A percentile compares a stretch with the other conserved stretches of the same genome.
These are phyloP conservation scores for Tricholoma furcatifolium DNA, from an alignment of 768 basidiomycete genomes.

Conservation along the genomic window DNA sequence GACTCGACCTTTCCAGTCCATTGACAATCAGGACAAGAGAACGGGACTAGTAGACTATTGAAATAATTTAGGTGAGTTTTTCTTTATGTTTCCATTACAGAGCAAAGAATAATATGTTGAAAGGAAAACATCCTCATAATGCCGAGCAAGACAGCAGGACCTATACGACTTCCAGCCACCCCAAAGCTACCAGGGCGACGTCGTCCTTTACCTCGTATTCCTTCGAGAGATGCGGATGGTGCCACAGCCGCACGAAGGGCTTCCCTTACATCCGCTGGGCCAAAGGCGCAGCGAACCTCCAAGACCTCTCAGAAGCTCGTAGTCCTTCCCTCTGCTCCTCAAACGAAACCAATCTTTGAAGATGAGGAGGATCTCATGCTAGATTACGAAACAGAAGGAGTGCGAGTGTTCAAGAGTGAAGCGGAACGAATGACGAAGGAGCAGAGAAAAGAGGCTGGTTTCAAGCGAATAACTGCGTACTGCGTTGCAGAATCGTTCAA, in stretches of 20 bases:
- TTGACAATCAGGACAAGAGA: too few relatives aligned
- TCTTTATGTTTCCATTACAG: background rate
- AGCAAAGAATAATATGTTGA: background rate
- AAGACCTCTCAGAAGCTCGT: conserved; percentile 93
- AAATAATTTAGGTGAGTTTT: too few relatives aligned
- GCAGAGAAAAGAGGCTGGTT: conserved; percentile 79
- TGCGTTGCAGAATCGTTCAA: conserved; percentile 84
- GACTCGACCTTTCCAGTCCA: too few relatives aligned
- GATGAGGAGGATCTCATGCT: conserved; percentile 52
- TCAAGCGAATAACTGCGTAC: conserved; percentile 84
- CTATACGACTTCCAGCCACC: conserved; percentile 23
- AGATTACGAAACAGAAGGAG: conserved; percentile 65
- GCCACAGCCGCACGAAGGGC: conserved; percentile 29
- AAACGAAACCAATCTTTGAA: conserved; percentile 66
- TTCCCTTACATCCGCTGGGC: conserved; percentile 37
- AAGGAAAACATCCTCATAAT: background rate
- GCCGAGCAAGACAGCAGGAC: conserved; percentile 9
- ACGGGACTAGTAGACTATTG: too few relatives aligned
- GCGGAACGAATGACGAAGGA: conserved; percentile 89
- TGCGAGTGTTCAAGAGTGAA: conserved; percentile 78
- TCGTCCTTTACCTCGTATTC: conserved; percentile 28
- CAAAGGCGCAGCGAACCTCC: conserved; percentile 74
- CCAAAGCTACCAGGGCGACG: conserved; percentile 28
- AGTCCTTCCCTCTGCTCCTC: conserved; percentile 84
- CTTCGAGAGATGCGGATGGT: conserved; percentile 24